Base-by-base conservation (phyloP, 228 moss, liverwort and hornwort species). In the Sphagnum fallax region DNA sequence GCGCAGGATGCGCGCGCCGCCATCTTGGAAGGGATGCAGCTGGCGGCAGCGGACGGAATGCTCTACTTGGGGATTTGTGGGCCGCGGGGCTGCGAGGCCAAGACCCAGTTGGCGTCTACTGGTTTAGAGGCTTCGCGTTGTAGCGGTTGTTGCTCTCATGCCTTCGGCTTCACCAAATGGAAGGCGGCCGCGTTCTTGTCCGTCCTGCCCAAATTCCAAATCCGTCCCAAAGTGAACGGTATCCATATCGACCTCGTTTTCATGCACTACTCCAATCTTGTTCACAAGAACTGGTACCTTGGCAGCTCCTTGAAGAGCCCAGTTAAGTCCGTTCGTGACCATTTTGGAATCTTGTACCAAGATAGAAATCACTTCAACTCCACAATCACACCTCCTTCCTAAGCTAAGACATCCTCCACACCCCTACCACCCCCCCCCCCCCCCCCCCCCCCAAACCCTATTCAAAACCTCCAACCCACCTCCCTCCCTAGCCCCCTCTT, bases 231-330 rank as follows among this genome's bases (percentile, higher is more conserved):
- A 32, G 32, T 32, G 32, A 32, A 32, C 32, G 32, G 32, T 3
- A 32, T 32, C 32, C 32, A 32, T 32, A 78, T 69, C 4, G 74
- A 69, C 47, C 80, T 86, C 5, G 66, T 69, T 13, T 0, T 86
- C 0, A 47, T 78, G 48, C 72, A 78, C 10, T 64, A 82, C 51
- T 86, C 18, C 64, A 65, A n/a, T 0, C 70, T 75, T 75, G 77
- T 86, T 50, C 67, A 53, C 10, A 77, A 63, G 63, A 11, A 77
- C 8, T 86, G 86, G 86, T 8, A 65, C 13, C 51, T 83, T 15
- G 86, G 86, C 4, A 82, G 78, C 58, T 80, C 82, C 70, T 66
- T 86, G 61, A 71, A 52, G 75, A 86, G 86, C 53, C 86, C 86
- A 0, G 74, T 83, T 10, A 6, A 0, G 0, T 0, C 69, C 0